These are phyloP conservation scores for Penicillium paradoxum DNA, from an alignment of 495 filamentous ascomycete species.

Conservation along the genomic window DNA sequence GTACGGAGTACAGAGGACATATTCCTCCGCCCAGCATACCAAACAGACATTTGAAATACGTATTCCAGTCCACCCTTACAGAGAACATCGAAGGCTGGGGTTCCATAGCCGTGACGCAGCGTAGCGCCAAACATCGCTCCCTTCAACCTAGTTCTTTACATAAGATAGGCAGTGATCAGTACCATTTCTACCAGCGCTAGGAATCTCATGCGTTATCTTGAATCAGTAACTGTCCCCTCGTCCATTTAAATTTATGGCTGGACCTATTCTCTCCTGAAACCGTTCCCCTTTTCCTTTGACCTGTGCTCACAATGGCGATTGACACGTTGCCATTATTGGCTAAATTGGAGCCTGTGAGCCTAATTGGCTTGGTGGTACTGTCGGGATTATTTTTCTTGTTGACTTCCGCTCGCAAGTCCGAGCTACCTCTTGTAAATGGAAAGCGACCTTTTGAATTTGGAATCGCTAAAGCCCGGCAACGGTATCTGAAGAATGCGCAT, in stretches of 20 bases:
- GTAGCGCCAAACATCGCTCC: not conserved
- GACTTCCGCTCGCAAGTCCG: not conserved
- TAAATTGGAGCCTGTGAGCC: not conserved
- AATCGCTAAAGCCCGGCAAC: not conserved
- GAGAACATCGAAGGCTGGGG: not conserved
- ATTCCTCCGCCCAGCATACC: not conserved
- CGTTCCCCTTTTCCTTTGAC: not conserved
- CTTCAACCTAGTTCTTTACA: not conserved
- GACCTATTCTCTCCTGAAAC: not conserved
- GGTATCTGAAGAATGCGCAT: not conserved
- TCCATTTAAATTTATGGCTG: not conserved
- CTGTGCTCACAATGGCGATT: not conserved
- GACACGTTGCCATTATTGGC: not conserved
- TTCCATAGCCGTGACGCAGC: not conserved
- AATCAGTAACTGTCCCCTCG: not conserved
- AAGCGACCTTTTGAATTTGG: not conserved
- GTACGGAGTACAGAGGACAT: not conserved
- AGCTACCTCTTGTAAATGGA: not conserved
- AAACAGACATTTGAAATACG: not conserved
- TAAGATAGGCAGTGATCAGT: not conserved
- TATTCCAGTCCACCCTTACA: not conserved
- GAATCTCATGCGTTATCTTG: not conserved
- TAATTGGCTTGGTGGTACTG: not conserved
- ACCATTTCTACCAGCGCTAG: not conserved
- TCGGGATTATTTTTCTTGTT: not conserved